Evolutionary conservation across 192 early-diverging fungal genomes (phyloP).

Genomic region (Mortierella claussenii): DNA sequence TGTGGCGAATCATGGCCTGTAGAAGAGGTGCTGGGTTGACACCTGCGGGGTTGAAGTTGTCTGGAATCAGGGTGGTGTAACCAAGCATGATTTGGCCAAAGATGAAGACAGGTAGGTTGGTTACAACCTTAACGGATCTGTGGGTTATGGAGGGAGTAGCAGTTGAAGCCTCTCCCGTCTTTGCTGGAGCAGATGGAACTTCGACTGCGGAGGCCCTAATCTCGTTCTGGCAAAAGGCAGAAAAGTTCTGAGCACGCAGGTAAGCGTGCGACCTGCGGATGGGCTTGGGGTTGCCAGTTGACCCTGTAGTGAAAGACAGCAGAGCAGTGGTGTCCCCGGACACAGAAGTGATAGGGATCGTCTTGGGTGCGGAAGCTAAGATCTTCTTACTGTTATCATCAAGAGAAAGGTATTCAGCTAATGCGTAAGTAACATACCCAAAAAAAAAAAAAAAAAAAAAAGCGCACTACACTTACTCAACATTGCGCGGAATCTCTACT

Average conservation of each 20-base stretch:
- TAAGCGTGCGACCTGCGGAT: constrained; percentile 50
- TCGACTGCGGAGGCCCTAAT: constrained; percentile 25
- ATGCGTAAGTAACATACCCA: neutral
- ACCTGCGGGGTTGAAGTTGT: constrained; percentile 48
- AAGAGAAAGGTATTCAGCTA: neutral
- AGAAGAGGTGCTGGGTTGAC: constrained; percentile 39
- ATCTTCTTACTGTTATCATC: constrained; percentile 24
- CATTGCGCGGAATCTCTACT: constrained; percentile 43
- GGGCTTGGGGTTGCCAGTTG: constrained; percentile 51
- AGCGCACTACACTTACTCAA: constrained; percentile 23
- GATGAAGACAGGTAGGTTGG: constrained; percentile 49
- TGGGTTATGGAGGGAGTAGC: constrained; percentile 10
- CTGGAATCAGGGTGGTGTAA: constrained; percentile 47
- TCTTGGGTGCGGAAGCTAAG: constrained; percentile 17
- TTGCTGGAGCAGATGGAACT: neutral
- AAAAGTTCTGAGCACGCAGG: constrained; percentile 46
- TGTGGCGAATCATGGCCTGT: constrained; percentile 51
- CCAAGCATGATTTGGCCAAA: constrained; percentile 52
- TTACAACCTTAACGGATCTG: constrained; percentile 42
- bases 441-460: neutral
- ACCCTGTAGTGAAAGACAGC: constrained; percentile 52
- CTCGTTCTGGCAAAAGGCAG: constrained; percentile 48
- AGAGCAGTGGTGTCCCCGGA: constrained; percentile 40
- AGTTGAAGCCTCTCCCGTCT: neutral
- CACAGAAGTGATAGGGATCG: constrained; percentile 33